Evolutionary conservation across 2,329 filamentous ascomycete species (phyloP), one percentile per base, ranked within the genome.

Genomic region (Aspergillus puulaauensis): DNA sequence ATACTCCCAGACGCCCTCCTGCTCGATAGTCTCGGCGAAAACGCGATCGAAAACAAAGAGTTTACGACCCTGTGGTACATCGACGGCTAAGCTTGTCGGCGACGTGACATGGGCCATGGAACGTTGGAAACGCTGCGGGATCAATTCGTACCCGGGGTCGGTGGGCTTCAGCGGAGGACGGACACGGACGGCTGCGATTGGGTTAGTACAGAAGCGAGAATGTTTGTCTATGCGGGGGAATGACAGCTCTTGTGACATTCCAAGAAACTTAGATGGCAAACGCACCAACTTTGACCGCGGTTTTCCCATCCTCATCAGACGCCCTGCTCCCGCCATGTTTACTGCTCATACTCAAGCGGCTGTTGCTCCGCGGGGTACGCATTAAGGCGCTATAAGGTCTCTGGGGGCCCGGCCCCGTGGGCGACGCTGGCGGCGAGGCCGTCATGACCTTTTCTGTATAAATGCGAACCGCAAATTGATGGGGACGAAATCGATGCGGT

Each of bases 11-110:
- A 99, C 79, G 47, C 93, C 93, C 64, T 95, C 90, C 73, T 99
- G 95, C 59, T 85, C 83, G 7, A 92, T 83, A 2, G 95, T 89
- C 66, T 93, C 87, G 33, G 87, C 84, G 70, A 99, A 99, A 5
- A 99, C 93, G 61, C 92, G 88, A 76, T 99, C 95, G 72, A 99
- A 99, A 19, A 98, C 89, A 71, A 99, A 99, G 3, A 97, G 82
- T 73, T 98, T 98, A 70, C 90, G 90, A 50, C 93, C 95, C 70
- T 96, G 92, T 0, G 92, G 89, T 2, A 93, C 90, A 70, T 98
- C 95, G 65, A 99, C 91, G 23, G 90, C 83, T 49, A 99, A 80
- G 71, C 85, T 96, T 6, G 91, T 97, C 45, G 90, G 83, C 15
- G 91, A 91, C 11, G 89, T 92, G 59, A 93, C 90, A 64, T 97